These are phyloP conservation scores for Fraxinus nigra DNA, from an alignment of 305 asterid species.

Conservation along the genomic window DNA sequence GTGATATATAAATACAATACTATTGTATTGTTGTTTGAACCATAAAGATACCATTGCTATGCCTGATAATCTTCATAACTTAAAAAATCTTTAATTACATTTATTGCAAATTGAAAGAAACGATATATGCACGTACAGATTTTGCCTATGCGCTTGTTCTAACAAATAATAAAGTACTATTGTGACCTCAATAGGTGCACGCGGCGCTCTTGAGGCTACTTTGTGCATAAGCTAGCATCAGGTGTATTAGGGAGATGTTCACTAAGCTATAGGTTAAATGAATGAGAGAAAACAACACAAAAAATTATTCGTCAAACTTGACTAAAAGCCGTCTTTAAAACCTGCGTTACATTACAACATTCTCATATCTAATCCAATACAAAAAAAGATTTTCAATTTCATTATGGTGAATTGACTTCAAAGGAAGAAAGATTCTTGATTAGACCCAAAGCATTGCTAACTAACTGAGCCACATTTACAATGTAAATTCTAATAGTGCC, in stretches of 20 bases:
- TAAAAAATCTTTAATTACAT: not conserved
- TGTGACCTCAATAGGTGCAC: not conserved
- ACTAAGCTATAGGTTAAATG: not conserved
- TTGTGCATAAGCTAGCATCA: not conserved
- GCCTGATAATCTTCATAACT: not conserved
- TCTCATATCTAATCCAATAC: not conserved
- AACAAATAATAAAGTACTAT: not conserved
- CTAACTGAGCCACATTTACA: slow-evolving; percentile 62
- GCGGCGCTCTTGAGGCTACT: not conserved
- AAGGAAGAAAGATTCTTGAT: not conserved
- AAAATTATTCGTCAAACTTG: not conserved
- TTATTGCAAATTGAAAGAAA: not conserved
- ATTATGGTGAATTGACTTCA: not conserved
- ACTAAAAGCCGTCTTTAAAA: not conserved
- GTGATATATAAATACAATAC: not conserved
- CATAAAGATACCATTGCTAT: not conserved
- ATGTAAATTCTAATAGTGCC: slow-evolving; percentile 44
- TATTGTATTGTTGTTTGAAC: not conserved
- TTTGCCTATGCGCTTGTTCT: not conserved
- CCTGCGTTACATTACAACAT: not conserved
- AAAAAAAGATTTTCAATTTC: not conserved
- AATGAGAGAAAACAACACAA: not conserved
- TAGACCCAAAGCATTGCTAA: slow-evolving; percentile 84
- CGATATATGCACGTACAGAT: not conserved
- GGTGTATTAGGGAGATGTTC: not conserved